Evolutionary conservation across 2,329 filamentous ascomycete genomes (phyloP).

Genomic region (Colletotrichum spaethianum): DNA sequence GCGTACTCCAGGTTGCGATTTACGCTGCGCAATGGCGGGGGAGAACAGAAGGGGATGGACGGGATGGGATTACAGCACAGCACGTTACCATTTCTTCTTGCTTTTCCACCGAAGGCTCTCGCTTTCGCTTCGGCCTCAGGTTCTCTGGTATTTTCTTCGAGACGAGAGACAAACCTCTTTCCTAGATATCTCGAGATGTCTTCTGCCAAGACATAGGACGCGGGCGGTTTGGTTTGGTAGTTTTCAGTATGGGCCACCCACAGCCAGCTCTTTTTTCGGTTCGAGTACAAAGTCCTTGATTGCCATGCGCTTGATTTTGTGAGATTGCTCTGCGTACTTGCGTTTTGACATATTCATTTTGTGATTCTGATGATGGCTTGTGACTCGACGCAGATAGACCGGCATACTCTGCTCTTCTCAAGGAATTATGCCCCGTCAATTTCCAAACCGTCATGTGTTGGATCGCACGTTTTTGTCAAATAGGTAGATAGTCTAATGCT

Average conservation of each 20-base stretch:
- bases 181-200: slow-evolving; percentile 20
- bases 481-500: slow-evolving; percentile 37
- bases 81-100: slow-evolving; percentile 5
- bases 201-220: not conserved
- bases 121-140: not conserved
- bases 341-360: not conserved
- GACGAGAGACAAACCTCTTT: not conserved
- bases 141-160: not conserved
- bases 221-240: not conserved
- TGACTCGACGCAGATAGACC: not conserved
- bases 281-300: not conserved
- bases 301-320: not conserved
- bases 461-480: not conserved
- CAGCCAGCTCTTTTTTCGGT: not conserved
- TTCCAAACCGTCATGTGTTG: not conserved
- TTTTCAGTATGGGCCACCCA: slow-evolving; percentile 1
- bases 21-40: slow-evolving; percentile 4
- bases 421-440: too few relatives aligned
- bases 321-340: not conserved
- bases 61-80: slow-evolving; percentile 24
- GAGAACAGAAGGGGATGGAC: not conserved
- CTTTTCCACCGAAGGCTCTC: not conserved
- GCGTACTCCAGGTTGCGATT: slow-evolving; percentile 14
- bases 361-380: not conserved
- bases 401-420: not conserved